These are phyloP conservation scores for Stygiomarasmius scandens DNA, from an alignment of 1,284 basidiomycete species.

Conservation along the genomic window DNA sequence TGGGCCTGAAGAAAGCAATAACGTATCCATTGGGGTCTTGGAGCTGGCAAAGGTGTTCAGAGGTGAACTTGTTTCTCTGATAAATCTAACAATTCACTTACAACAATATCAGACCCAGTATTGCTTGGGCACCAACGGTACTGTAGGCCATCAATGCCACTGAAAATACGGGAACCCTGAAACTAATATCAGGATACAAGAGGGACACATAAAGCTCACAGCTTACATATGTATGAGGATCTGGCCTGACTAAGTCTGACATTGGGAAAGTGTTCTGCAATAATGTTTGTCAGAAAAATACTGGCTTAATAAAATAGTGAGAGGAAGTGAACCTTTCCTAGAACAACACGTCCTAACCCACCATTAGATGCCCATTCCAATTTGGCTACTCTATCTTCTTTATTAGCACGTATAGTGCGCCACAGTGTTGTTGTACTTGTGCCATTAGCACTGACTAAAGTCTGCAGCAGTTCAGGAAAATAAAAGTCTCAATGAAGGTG, in stretches of 20 bases:
- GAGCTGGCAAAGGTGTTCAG: conserved; percentile 47
- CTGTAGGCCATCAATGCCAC: conserved; percentile 75
- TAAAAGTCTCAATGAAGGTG: conserved; percentile 22
- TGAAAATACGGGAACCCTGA: conserved; percentile 70
- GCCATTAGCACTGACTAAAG: conserved; percentile 60
- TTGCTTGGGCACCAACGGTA: conserved; percentile 76
- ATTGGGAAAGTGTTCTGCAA: conserved; percentile 72
- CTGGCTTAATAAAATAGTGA: conserved; percentile 3
- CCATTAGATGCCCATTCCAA: conserved; percentile 82
- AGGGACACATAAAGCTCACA: conserved; percentile 19
- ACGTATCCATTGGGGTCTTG: conserved; percentile 68
- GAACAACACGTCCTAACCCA: conserved; percentile 77
- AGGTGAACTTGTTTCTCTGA: no score
- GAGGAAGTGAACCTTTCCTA: conserved; percentile 67
- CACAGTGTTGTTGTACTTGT: conserved; percentile 74
- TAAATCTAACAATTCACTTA: no score
- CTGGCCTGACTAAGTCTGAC: conserved; percentile 74
- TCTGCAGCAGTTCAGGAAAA: conserved; percentile 55
- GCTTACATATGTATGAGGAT: conserved; percentile 61
- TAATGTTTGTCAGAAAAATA: conserved; percentile 20
- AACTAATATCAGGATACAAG: conserved; percentile 6
- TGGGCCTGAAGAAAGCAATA: conserved; percentile 78
- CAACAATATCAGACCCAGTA: conserved; percentile 61
- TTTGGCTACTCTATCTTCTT: conserved; percentile 82
- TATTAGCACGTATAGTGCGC: conserved; percentile 75